phyloP scores from a whole-genome alignment of 2,329 filamentous ascomycete genomes.

The Fusarium sp. region DNA sequence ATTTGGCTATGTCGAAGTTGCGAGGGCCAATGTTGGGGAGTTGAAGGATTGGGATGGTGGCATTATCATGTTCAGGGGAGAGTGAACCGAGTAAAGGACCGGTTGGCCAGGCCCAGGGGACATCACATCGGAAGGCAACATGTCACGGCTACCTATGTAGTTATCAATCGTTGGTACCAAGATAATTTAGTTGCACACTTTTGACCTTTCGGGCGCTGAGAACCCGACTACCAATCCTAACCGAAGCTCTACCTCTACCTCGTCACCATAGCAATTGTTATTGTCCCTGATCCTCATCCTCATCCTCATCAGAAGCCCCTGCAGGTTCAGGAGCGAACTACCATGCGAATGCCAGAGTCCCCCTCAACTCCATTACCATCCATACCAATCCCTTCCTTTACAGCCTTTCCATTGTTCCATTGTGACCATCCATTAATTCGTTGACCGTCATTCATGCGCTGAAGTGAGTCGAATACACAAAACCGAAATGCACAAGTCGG shows the following conservation, averaged over 20 bases:
- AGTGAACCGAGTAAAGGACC: conserved; percentile 4
- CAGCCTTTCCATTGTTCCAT: conserved; percentile 2
- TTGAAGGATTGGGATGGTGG: conserved; percentile 51
- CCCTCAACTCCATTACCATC: conserved; percentile 8
- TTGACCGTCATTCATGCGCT: conserved; percentile 10
- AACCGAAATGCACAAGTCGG: conserved; percentile 6
- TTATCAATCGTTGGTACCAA: background rate
- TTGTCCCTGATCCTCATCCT: conserved; percentile 12
- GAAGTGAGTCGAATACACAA: background rate
- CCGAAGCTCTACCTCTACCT: background rate
- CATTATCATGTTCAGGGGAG: conserved; percentile 51
- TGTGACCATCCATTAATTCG: conserved; percentile 15
- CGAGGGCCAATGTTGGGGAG: conserved; percentile 49
- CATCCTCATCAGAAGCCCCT: conserved; percentile 10
- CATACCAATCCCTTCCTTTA: background rate
- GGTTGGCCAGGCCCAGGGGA: background rate
- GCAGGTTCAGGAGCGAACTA: conserved; percentile 8
- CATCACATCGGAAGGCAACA: background rate
- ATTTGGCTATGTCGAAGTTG: conserved; percentile 49
- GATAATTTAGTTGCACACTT: conserved; percentile 6
- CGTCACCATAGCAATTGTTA: conserved; percentile 5
- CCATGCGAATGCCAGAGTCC: conserved; percentile 3
- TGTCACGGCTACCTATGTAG: background rate
- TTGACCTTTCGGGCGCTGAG: background rate
- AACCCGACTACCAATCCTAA: background rate